These are phyloP conservation scores for Isatis lusitanica DNA, from an alignment of 441 rosid genomes.

Conservation along the genomic window DNA sequence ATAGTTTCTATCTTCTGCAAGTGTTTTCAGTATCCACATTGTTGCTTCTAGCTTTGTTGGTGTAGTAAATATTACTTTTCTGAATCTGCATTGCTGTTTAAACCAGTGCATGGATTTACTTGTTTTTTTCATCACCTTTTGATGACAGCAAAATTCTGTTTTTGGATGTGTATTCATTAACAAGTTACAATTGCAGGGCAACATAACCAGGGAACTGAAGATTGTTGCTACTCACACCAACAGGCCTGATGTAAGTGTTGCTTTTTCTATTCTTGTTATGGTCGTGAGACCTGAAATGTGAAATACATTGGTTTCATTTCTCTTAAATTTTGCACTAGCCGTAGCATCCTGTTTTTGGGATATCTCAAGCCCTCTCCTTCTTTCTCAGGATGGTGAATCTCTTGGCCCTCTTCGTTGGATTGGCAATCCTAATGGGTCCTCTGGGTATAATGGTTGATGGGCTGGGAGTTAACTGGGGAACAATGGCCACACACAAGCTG, in stretches of 20 bases:
- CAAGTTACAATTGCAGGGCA: conserved; percentile 57
- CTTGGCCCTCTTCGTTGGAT: background rate
- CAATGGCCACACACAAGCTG: conserved; percentile 65
- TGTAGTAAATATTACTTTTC: background rate
- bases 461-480: conserved; percentile 91
- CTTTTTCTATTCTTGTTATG: conserved; percentile 19
- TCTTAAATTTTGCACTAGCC: too few relatives aligned
- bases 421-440: background rate
- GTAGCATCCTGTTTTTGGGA: background rate
- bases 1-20: conserved; percentile 1
- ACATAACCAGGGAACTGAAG: conserved; percentile 94
- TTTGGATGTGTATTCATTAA: background rate
- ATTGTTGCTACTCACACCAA: conserved; percentile 98
- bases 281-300: conserved; percentile 24
- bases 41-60: background rate
- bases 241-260: conserved; percentile 91
- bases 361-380: background rate
- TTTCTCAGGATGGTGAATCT: conserved; percentile 15
- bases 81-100: background rate
- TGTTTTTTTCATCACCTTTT: background rate
- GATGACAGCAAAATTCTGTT: background rate
- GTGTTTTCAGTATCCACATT: background rate
- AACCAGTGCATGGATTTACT: background rate
- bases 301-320: background rate
- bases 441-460: conserved; percentile 43